Evolutionary conservation across 805 yeast genomes (phyloP).

Genomic region (Yamadazyma sp.): DNA sequence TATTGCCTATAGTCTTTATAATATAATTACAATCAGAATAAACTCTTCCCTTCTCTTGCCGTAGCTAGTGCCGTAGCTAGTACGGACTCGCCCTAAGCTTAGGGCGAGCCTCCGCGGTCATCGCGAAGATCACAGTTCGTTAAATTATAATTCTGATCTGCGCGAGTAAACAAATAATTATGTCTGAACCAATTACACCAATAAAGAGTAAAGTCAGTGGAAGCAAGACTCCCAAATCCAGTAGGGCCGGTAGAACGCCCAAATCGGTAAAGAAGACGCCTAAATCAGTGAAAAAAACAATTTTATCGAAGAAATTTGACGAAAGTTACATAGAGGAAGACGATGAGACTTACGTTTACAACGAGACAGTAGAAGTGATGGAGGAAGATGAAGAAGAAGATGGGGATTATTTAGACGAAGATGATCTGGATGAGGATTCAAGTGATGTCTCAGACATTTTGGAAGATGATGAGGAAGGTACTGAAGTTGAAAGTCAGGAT

Average conservation of each 20-base stretch:
- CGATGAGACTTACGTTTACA: constrained; percentile 33
- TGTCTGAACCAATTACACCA: constrained; percentile 2
- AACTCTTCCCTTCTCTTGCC: too few relatives aligned
- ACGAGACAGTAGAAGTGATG: constrained; percentile 16
- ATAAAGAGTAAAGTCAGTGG: background rate
- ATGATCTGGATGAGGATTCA: too few relatives aligned
- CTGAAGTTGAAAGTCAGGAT: constrained; percentile 11
- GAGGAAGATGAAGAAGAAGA: constrained; percentile 15
- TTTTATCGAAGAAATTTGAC: constrained; percentile 19
- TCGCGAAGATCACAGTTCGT: too few relatives aligned
- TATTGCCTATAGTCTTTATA: too few relatives aligned
- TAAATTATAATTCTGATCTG: too few relatives aligned
- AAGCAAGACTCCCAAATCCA: background rate
- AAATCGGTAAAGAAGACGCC: constrained; percentile 14
- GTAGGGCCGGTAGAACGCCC: background rate
- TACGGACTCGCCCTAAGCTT: too few relatives aligned
- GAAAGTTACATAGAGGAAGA: constrained; percentile 36
- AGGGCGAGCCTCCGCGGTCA: too few relatives aligned
- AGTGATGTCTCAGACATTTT: too few relatives aligned
- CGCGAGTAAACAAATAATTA: too few relatives aligned
- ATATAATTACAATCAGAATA: too few relatives aligned
- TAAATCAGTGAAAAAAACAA: constrained; percentile 13
- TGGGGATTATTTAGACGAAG: constrained; percentile 17
- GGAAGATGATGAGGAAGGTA: constrained; percentile 12
- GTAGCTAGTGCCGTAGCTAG: too few relatives aligned